Base-by-base conservation (phyloP, 2,329 filamentous ascomycete genomes). In the Talaromyces sp. region DNA sequence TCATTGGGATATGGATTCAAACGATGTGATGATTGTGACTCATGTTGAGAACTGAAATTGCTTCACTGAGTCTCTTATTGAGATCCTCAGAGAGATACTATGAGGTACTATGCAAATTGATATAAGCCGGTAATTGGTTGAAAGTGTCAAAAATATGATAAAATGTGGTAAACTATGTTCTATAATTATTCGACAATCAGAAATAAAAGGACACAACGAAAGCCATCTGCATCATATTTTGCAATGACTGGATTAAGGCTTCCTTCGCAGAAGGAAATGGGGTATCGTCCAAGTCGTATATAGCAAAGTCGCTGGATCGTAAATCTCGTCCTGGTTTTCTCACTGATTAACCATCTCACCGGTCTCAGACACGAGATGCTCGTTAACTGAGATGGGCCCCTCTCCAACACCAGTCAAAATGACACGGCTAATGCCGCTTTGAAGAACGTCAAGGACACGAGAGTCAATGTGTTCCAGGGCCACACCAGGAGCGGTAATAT, bases 391-490 rank as follows among this genome's bases (percentile, higher is more conserved):
- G 59, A 88, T 76, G 0, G 94, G 94, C 0, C 93, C 94, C 70
- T 95, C 90, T 1, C 94, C 94, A 39, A 99, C 94, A 47, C 87
- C 83, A 1, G 95, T 97, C 77, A 92, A 78, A 62, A 99, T 99
- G 33, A 99, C 87, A 58, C 92, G 84, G 74, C 87, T 91, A 4
- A 99, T 86, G 22, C 94, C 94, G 36, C 86, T 82, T 75, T 86
- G 86, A 60, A 99, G 74, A 32, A 84, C 79, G 42, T 80, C 76
- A 3, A 88, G 77, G n/a, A 87, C 81, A 37, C 70, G 64, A 9
- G 71, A 60, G 51, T 75, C 72, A 47, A 82, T 78, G 57, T 86
- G 82, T 40, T 91, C 85, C 17, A 92, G 75, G 42, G 80, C 76
- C n/a, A 84, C 79, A 10, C 72, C 75, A 2, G 81, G 60, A 27